Conservation (phyloP, 176 grass and related monocot species). For the Coix lacrymajobi region DNA sequence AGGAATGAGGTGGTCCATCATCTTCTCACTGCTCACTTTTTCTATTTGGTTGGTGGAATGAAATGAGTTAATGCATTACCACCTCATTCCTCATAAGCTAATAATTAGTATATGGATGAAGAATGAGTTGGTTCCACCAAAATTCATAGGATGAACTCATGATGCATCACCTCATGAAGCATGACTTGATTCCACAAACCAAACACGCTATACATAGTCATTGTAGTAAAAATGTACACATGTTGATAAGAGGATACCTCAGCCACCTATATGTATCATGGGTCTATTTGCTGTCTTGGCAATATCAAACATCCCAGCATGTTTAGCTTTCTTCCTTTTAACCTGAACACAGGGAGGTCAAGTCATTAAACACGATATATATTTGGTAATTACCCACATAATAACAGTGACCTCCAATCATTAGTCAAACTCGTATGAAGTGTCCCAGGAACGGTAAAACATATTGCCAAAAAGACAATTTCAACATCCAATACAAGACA, state of each 20-base stretch:
- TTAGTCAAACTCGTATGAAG: not conserved
- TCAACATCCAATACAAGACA: not conserved
- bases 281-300: conserved; percentile 81
- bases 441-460: not conserved
- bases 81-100: too few species aligned
- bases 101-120: too few species aligned
- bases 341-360: conserved; percentile 49
- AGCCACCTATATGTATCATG: conserved; percentile 97
- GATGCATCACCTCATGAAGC: too few species aligned
- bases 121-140: too few species aligned
- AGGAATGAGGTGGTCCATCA: too few species aligned
- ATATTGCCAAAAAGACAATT: not conserved
- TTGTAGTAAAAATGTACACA: not conserved
- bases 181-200: too few species aligned
- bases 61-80: too few species aligned
- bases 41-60: too few species aligned
- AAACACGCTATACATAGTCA: not conserved
- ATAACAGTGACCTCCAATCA: not conserved
- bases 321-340: conserved; percentile 93
- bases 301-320: conserved; percentile 86
- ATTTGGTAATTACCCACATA: not conserved
- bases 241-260: conserved; percentile 28
- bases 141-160: too few species aligned
- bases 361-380: conserved; percentile 2
- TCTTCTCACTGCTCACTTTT: too few species aligned